These are phyloP conservation scores for Aristolochia contorta DNA, from an alignment of 164 flowering plant species.

Conservation along the genomic window DNA sequence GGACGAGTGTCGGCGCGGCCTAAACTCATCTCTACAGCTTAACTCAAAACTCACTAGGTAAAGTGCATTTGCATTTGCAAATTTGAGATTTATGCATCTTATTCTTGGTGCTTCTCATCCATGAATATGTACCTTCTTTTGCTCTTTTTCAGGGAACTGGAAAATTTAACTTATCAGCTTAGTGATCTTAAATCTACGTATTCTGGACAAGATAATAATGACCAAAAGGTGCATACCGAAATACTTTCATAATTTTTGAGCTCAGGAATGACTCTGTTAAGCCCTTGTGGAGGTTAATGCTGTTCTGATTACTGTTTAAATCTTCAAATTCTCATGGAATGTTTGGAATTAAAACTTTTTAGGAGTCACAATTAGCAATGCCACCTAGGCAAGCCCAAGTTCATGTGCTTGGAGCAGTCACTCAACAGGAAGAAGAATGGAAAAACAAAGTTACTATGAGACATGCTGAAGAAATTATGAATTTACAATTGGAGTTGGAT, in stretches of 20 bases:
- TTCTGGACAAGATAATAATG: conserved; percentile 13
- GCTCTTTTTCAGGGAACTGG: conserved; percentile 45
- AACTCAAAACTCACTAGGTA: conserved; percentile 73
- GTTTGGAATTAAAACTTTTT: neutral
- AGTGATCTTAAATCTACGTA: conserved; percentile 19
- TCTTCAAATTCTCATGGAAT: too few relatives aligned
- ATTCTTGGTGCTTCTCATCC: neutral
- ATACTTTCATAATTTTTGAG: too few relatives aligned
- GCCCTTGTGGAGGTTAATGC: too few relatives aligned
- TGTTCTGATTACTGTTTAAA: too few relatives aligned
- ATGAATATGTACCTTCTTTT: conserved; percentile 1
- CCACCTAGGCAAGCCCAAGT: conserved; percentile 3
- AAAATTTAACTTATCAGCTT: conserved; percentile 35
- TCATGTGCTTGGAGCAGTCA: conserved; percentile 15
- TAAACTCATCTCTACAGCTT: conserved; percentile 53
- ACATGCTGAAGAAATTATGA: conserved; percentile 48
- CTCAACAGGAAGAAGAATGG: conserved; percentile 15
- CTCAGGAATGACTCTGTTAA: too few relatives aligned
- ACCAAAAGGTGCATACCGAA: conserved; percentile 21
- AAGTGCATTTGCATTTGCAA: conserved; percentile 4
- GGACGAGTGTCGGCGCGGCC: conserved; percentile 48
- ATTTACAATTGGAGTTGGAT: conserved; percentile 80
- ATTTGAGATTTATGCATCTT: neutral
- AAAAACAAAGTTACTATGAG: conserved; percentile 17
- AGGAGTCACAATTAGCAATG: conserved; percentile 19